Percentiles rank a stretch among this genome's conserved stretches.
Evolutionary conservation across 225 moss, liverwort and hornwort species (phyloP).

Genomic region (Straminergon stramineum): DNA sequence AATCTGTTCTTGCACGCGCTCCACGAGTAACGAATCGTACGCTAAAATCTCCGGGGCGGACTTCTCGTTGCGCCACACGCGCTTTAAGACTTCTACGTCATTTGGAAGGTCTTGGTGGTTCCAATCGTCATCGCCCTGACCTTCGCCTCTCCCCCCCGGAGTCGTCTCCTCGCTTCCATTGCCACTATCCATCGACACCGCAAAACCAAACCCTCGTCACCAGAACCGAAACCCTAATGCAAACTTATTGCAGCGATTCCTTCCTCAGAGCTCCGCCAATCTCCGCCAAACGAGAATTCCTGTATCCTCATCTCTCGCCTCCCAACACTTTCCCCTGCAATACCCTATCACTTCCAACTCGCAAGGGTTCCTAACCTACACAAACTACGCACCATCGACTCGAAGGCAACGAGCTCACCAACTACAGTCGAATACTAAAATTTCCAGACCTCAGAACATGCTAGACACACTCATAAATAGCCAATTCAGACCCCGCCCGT

Average conservation of each 20-base stretch:
- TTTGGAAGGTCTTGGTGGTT: conserved; percentile 27
- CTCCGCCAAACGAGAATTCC: neutral
- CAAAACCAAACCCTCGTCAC: neutral
- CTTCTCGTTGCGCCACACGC: conserved; percentile 90
- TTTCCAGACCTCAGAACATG: neutral
- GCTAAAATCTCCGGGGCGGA: conserved; percentile 78
- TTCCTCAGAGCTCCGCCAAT: neutral
- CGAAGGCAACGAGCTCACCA: neutral
- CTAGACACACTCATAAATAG: neutral
- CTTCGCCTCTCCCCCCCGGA: neutral
- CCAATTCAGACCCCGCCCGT: neutral
- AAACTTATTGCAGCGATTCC: neutral
- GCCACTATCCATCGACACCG: conserved; percentile 19
- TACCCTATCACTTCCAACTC: neutral
- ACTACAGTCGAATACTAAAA: neutral
- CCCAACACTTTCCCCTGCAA: neutral
- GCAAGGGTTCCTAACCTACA: neutral
- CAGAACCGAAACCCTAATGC: neutral
- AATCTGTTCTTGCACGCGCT: conserved; percentile 73
- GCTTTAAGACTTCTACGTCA: conserved; percentile 64
- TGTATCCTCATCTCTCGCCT: neutral
- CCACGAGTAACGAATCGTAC: conserved; percentile 55
- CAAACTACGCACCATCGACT: neutral
- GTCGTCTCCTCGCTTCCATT: conserved; percentile 1
- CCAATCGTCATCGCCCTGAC: conserved; percentile 10